Evolutionary conservation across 108 stramenopile species (phyloP), one percentile per base, ranked within the genome.

Genomic region (Cyclotella kingstonii): DNA sequence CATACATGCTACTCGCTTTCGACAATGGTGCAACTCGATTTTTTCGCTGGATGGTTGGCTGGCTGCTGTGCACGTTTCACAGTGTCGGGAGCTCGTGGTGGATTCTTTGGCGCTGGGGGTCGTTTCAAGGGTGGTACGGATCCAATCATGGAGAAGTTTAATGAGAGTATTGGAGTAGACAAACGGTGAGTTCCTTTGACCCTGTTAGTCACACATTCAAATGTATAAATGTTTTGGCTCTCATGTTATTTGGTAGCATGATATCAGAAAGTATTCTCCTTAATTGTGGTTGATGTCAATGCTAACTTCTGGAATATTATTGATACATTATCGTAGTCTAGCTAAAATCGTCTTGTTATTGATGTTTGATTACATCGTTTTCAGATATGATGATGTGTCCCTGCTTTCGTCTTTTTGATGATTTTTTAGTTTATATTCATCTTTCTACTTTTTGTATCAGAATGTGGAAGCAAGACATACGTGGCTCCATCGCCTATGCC

Each of bases 81-180:
- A 56, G 55, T 27, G 41, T 27, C 77, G 7, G 86, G 86, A 58
- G 91, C 88, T 38, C 89, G 94, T 8, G 94, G 94, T n/a, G 90
- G 94, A 23, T 76, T 95, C 45, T 95, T 95, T 70, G 94, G 89
- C 36, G 86, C 87, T 21, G 98, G 98, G 40, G 98, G 98, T 5
- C 80, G 97, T 5, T 99, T 99, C 87, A 85, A 91, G 64, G 95
- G 91, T 19, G 95, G 90, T 34, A 94, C 93, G n/a, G 98, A 99
- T 63, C 97, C 97, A 18, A 90, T 97, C 78, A 98, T 99, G 97
- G 98, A 99, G 66, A 96, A 98, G 63, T 98, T 99, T 73, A 99
- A 99, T 71, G 95, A 97, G 62, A 87, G 85, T 48, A 81, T 99
- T 36, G 54, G 53, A 23, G 98, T 97, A 63, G 98, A 99, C 84